Conservation (phyloP, 345 rosid species). For the Lepidium aucheri region DNA sequence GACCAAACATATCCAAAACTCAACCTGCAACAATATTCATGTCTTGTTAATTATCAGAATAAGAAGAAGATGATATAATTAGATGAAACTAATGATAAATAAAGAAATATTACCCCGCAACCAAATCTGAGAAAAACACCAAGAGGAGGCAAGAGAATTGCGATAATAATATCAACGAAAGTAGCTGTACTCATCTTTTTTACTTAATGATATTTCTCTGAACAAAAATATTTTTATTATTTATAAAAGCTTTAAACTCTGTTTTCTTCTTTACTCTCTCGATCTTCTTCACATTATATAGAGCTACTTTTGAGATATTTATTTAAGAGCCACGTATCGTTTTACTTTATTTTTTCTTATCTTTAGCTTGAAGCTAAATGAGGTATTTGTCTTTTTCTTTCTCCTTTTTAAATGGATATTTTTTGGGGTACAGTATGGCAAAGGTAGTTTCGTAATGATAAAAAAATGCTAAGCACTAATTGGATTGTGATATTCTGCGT, state of each 20-base stretch:
- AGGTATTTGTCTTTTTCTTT: background rate
- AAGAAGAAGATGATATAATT: background rate
- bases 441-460: background rate
- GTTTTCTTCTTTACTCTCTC: conserved; percentile 1
- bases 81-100: background rate
- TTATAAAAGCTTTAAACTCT: background rate
- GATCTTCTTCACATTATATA: conserved; percentile 10
- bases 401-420: too few species aligned
- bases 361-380: background rate
- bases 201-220: background rate
- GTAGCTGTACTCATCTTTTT: conserved; percentile 41
- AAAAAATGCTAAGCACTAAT: too few species aligned
- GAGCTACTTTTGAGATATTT: conserved; percentile 20
- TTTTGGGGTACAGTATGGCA: background rate
- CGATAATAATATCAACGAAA: conserved; percentile 62
- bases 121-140: conserved; percentile 86
- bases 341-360: background rate
- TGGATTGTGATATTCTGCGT: too few species aligned
- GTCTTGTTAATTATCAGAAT: background rate
- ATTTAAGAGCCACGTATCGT: conserved; percentile 21
- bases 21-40: conserved; percentile 31
- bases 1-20: conserved; percentile 86
- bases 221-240: background rate
- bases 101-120: conserved; percentile 37
- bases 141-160: conserved; percentile 84